Conservation (phyloP, 2,329 filamentous ascomycete species). For the Dryadomyces sulphureus region DNA sequence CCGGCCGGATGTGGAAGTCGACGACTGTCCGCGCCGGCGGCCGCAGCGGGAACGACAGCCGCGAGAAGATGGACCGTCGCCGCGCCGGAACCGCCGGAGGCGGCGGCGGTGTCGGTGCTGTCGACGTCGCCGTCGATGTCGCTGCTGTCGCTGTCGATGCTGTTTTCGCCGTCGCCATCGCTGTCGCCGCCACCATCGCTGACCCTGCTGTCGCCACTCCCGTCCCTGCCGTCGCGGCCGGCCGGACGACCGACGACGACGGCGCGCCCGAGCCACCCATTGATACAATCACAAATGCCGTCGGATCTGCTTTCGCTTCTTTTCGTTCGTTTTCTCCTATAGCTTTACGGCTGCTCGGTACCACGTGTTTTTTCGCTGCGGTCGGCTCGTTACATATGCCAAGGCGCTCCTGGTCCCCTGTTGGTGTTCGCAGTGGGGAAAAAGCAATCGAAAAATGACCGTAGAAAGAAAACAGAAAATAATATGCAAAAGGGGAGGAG, state of each 20-base stretch:
- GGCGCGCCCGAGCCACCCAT: conserved; percentile 9
- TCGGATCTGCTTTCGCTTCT: background rate
- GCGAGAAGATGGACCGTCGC: conserved; percentile 33
- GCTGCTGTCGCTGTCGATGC: background rate
- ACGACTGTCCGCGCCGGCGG: conserved; percentile 46
- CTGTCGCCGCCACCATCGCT: background rate
- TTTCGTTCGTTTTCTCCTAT: background rate
- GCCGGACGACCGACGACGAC: conserved; percentile 4
- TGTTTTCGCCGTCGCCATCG: background rate
- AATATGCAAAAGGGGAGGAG: background rate
- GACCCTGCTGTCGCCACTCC: background rate
- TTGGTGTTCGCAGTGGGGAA: background rate
- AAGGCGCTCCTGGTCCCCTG: background rate
- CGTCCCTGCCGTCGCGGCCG: background rate
- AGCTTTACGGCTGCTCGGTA: too few species aligned
- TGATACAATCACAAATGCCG: too few species aligned
- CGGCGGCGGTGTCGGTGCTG: background rate
- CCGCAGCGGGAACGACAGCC: conserved; percentile 35
- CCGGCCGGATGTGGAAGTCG: conserved; percentile 64
- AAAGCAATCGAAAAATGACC: background rate
- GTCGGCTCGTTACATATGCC: background rate
- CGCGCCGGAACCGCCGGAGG: conserved; percentile 10
- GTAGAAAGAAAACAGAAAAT: background rate
- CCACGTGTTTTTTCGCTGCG: background rate
- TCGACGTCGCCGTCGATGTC: background rate